Base-by-base conservation (phyloP, 2,329 filamentous ascomycete genomes). In the Lojkania enalia region DNA sequence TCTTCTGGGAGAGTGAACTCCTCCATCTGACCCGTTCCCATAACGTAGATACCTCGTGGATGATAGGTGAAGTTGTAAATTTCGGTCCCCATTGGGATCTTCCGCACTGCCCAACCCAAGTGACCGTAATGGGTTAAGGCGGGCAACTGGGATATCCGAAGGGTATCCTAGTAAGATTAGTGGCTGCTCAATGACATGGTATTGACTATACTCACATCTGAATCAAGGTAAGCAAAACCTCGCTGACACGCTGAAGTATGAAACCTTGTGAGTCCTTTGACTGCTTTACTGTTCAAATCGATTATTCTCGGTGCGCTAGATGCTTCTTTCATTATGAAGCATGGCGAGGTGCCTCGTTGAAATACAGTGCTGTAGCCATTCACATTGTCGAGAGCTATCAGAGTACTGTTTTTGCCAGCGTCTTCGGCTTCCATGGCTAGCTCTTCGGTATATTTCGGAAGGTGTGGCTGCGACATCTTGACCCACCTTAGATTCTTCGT, bases 1-100 rank as follows among this genome's bases (percentile, higher is more conserved):
- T 96, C 90, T 41, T 88, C 88, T 1, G 90, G 89, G 16, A 96
- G 78, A 66, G 90, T 87, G 63, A 96, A 97, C 2, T 84, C 82
- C 37, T 85, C 82, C 19, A 70, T 63, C 5, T 76, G 74, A 50
- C 84, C 86, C 44, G 88, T 91, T 3, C 84, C 88, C 13, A 92
- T 74, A 2, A 90, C 82, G 61, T 95, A 96, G 0, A 86, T 82
- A 16, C 83, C 82, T 31, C 86, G 86, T 0, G 84, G 81, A 61
- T 95, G 91, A 62, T 91, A 95, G 1, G 87, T 79, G 13, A 97
- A 71, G 2, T 83, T 81, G 49, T 86, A 80, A 9, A 91, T 77
- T 47, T 95, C 87, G 41, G 85, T 76, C 13, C 80, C 81, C 15
- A 97, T 67, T 0, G 80, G 74, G 5, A 95, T 74, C 65, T 88